Evolutionary conservation across 2,329 filamentous ascomycete species (phyloP), one percentile per base, ranked within the genome.

Genomic region (Pseudogymnoascus sp.): DNA sequence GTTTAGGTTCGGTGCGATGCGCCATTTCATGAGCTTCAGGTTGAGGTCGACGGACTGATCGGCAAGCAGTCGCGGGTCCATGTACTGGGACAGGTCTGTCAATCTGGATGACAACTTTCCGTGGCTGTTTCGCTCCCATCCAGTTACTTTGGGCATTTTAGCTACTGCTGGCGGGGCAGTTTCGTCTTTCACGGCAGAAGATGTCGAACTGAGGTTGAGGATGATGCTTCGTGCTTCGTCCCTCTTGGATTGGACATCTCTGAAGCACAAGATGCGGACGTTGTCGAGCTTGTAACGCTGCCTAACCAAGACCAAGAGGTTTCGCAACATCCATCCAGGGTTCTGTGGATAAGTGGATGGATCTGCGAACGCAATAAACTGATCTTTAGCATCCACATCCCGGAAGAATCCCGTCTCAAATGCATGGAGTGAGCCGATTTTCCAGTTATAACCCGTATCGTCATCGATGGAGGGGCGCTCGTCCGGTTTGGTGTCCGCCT

Each of bases 11-110:
- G 94, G 94, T 6, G 92, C 91, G 70, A 99, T 91, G 40, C 94
- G 87, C 94, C 94, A 99, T 77, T 97, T 99, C 87, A 99, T 99
- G 64, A 99, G 82, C 76, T 97, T 97, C 65, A 97, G 80, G 71
- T 99, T 99, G 64, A 99, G 82, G 71, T 99, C 94, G 8, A 97
- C 93, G 0, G 92, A 92, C 73, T 96, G 92, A 72, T 97, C 92
- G 21, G 94, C 94, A 16, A 97, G 80, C 71, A 87, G 87, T 35
- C 83, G 80, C 5, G 94, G 93, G 72, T 99, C 92, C 89, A 99
- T 93, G 70, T 96, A 96, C 70, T 94, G 91, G 18, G 89, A 89
- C 7, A 99, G 80, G 70, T 95, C 91, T 12, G 91, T 91, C 16
- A 88, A 83, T 67, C 90, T 87, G 14, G 90, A 86, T 16, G 85